Evolutionary conservation across 2,329 filamentous ascomycete species (phyloP).

Genomic region (Phoma sp.): DNA sequence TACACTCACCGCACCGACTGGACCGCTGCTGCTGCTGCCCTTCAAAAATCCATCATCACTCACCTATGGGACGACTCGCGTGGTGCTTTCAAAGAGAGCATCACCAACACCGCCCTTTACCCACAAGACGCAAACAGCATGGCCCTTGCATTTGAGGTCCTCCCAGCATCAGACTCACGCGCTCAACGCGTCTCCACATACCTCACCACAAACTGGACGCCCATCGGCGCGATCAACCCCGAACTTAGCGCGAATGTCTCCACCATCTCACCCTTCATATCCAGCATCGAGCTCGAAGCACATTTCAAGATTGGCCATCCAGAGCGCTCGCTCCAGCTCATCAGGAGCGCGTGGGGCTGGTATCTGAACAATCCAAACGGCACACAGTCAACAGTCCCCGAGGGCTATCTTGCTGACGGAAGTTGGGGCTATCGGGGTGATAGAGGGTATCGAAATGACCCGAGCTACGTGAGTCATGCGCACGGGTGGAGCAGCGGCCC

Average conservation of each 20-base stretch:
- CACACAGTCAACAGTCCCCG: conserved; percentile 65
- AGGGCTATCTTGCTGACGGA: conserved; percentile 64
- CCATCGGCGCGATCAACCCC: conserved; percentile 62
- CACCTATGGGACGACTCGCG: conserved; percentile 34
- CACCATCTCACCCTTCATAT: conserved; percentile 62
- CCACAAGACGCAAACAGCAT: conserved; percentile 64
- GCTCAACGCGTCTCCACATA: conserved; percentile 52
- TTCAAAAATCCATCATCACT: conserved; percentile 31
- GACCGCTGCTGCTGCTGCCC: not conserved
- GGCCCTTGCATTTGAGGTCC: conserved; percentile 58
- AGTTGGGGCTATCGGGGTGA: conserved; percentile 63
- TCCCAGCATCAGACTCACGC: conserved; percentile 41
- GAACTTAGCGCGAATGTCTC: conserved; percentile 61
- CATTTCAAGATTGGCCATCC: conserved; percentile 59
- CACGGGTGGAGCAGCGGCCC: conserved; percentile 53
- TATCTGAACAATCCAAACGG: conserved; percentile 64
- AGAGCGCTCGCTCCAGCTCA: conserved; percentile 61
- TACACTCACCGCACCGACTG: not conserved
- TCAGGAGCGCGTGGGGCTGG: conserved; percentile 66
- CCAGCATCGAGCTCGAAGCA: conserved; percentile 65
- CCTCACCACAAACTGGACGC: conserved; percentile 61
- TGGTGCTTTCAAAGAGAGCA: conserved; percentile 49
- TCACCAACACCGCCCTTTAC: conserved; percentile 43
- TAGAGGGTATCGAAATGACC: conserved; percentile 59
- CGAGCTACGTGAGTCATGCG: conserved; percentile 51